These are phyloP conservation scores for Pyrus hybrid DNA, from an alignment of 331 rosid genomes.

Conservation along the genomic window DNA sequence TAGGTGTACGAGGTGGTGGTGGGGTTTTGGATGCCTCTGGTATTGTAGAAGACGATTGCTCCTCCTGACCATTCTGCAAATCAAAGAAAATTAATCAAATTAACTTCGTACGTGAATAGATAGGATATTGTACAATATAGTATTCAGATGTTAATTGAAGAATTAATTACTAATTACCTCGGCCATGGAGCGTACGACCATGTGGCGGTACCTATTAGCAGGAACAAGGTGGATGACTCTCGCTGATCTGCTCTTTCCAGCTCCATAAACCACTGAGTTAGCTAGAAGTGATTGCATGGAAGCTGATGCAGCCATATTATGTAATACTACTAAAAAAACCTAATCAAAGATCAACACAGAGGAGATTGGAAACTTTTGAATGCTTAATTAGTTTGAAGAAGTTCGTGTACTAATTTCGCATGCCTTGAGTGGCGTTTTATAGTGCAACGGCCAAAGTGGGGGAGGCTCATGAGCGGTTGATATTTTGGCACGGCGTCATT, in stretches of 20 bases:
- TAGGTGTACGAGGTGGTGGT: slow-evolving; percentile 5
- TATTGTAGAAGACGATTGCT: neutral
- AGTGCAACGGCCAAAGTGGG: neutral
- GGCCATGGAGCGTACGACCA: slow-evolving; percentile 16
- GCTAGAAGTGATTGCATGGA: slow-evolving; percentile 1
- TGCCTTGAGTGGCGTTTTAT: slow-evolving; percentile 1
- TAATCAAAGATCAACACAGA: neutral
- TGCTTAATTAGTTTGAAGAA: neutral
- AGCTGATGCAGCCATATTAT: slow-evolving; percentile 12
- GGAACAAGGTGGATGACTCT: neutral
- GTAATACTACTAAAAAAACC: too few relatives aligned
- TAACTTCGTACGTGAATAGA: neutral
- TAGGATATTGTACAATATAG: neutral
- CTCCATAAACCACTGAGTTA: neutral
- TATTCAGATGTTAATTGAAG: neutral
- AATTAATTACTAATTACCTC: neutral
- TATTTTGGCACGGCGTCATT: slow-evolving; percentile 38
- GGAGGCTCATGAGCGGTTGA: slow-evolving; percentile 21
- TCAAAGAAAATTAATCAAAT: neutral
- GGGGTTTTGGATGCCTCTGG: slow-evolving; percentile 14
- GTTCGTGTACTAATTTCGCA: neutral
- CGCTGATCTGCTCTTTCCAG: neutral
- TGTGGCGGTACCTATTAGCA: neutral
- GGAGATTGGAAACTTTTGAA: neutral
- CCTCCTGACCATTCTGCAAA: slow-evolving; percentile 6